Base-by-base conservation (phyloP, 257 asterid species). In the Jaltomata sinuosa region DNA sequence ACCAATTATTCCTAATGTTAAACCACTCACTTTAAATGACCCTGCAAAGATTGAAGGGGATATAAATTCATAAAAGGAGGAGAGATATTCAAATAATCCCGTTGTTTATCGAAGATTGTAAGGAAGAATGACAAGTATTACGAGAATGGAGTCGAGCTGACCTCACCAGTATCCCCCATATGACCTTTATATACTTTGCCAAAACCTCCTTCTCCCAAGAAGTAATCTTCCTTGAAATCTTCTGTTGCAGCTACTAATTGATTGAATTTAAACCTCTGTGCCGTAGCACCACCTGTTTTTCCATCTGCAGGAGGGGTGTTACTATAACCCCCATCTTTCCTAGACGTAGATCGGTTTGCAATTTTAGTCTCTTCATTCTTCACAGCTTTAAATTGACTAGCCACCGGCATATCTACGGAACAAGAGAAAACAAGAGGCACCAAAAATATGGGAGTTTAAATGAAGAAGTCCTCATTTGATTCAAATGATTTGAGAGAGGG, bases 171-270 rank as follows among this genome's bases (percentile, higher is more conserved):
- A 83, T 86, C 92, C 40, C 36, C 82, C 86, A 92, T 67, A 69
- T 25, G 71, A 53, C 97, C 96, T 89, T 90, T 90, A 82, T 90
- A 90, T 50, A 94, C 97, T 90, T 86, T 88, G 79, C 97, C 97
- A 53, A 94, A 94, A 29, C 97, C 96, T 52, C 97, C 97, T 86
- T 94, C 96, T 4, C 97, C 97, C 18, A 94, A 81, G 87, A 91
- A 89, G 86, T 91, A 85, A 8, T 90, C 95, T 6, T 49, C 69
- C 71, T 85, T 92, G 91, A 94, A 94, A 69, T 88, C 67, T 61
- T 90, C 92, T 1, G 97, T 92, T 32, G 97, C 97, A 62, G 85
- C 85, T 21, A 89, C 88, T n/a, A 88, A 45, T 36, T 84, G 87
- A 53, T 62, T 76, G 61, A 76, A 91, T 21, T 36, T 71, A 52